Evolutionary conservation across 2,329 filamentous ascomycete species (phyloP), one percentile per base, ranked within the genome.

Genomic region (Microdochium nivale): DNA sequence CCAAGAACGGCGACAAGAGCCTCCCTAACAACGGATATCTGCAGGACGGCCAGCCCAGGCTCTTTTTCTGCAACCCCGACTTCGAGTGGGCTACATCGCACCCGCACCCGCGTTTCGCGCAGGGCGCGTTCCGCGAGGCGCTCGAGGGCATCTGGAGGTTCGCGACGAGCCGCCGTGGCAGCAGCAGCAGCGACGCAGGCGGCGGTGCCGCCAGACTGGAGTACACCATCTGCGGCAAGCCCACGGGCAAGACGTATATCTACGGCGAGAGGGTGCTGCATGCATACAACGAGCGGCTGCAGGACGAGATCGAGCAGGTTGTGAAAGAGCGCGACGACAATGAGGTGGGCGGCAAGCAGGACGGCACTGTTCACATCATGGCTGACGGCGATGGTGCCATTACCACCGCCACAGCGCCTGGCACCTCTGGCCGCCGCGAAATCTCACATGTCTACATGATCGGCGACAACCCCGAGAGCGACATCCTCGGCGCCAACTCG

Each of bases 1-100:
- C 67, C 5, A 80, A 79, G 61, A 87, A 87, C 59, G 79, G 79
- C 47, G 69, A 64, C 43, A 2, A 35, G 2, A 48, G 33, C 10
- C 58, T 68, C 1, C 58, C 58, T 0, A 66, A 68, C 54, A 35
- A 56, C 48, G 67, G 66, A 7, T 69, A 62, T 49, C 60, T 60
- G 52, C 80, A 83, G 57, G 83, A 87, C 59, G 74, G 71, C 2
- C 86, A 88, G 61, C 84, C 86, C 0, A 69, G 70, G 13, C 65
- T 89, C 1, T 88, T 81, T 66, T 88, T 86, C 67, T 84, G 78
- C 21, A 88, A 89, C 61, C 82, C 84, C 0, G 86, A 90, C 63
- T 67, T 88, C 32, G 76, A 80, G 63, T 89, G 84, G 84, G 82
- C 83, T 2, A 81, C 83, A 1, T 76, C 78, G 21, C 85, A 87